Conservation (phyloP, 257 asterid genomes). For the Plantago elongata region DNA sequence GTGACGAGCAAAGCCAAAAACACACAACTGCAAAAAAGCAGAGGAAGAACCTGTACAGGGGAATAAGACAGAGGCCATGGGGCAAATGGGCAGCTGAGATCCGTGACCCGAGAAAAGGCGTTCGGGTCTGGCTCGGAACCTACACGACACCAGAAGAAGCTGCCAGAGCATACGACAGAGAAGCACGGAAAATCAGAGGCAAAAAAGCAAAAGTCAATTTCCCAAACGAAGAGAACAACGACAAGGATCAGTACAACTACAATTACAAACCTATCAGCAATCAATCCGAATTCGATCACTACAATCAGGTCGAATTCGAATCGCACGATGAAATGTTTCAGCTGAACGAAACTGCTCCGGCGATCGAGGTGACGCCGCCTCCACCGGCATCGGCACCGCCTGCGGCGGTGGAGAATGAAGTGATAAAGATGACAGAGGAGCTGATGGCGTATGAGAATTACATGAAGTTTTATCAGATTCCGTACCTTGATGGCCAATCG, state of each 20-base stretch:
- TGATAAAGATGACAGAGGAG: slow-evolving; percentile 69
- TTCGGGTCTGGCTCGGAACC: slow-evolving; percentile 88
- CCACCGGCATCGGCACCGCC: too few relatives aligned
- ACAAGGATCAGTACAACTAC: neutral
- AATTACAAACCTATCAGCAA: slow-evolving; percentile 2
- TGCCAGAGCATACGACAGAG: slow-evolving; percentile 80
- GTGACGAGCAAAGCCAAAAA: slow-evolving; percentile 25
- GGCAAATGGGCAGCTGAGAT: slow-evolving; percentile 99
- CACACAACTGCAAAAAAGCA: slow-evolving; percentile 30
- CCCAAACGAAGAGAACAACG: slow-evolving; percentile 38
- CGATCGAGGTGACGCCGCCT: too few relatives aligned
- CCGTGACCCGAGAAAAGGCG: slow-evolving; percentile 92
- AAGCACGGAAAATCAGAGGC: slow-evolving; percentile 84
- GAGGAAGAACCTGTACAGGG: slow-evolving; percentile 74
- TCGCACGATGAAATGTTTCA: neutral
- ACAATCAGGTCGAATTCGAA: slow-evolving; percentile 13
- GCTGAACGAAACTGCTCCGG: slow-evolving; percentile 4
- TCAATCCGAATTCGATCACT: neutral
- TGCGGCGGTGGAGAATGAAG: slow-evolving; percentile 17
- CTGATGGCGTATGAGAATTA: slow-evolving; percentile 68
- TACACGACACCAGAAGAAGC: slow-evolving; percentile 87
- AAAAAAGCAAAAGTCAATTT: slow-evolving; percentile 77
- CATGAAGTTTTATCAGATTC: slow-evolving; percentile 82
- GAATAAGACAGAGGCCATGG: slow-evolving; percentile 90
- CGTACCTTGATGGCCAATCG: slow-evolving; percentile 77